Base-by-base conservation (phyloP, 2,329 filamentous ascomycete species). In the Trichoderma citrinoviride region DNA sequence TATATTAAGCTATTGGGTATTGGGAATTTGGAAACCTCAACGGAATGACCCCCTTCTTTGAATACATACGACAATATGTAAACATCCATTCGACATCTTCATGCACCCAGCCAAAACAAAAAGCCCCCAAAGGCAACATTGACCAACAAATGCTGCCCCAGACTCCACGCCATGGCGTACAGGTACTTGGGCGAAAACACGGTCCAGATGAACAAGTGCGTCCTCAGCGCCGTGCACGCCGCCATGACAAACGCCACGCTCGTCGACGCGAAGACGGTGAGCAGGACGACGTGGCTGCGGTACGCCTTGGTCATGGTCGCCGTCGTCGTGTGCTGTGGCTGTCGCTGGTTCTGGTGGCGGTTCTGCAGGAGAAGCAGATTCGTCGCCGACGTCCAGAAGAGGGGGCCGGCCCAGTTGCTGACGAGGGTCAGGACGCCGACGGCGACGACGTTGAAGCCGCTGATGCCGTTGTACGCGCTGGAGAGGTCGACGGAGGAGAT, bases 161-260 rank as follows among this genome's bases (percentile, higher is more conserved):
- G 73, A 67, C 85, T 87, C 96, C 95, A 99, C 15, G 90, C 92
- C 82, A 95, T 90, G 68, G 88, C 91, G 75, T 96, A 99, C 69
- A 99, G 79, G 76, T 93, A 98, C 77, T 98, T 99, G 0, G 95
- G 95, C 68, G 92, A 96, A 77, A 99, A 99, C 12, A 99, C 95
- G 0, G 94, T 98, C 95, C 95, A 99, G 67, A 99, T 93, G 75
- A 99, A 99, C 65, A 99, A 77, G 81, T 99, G 95, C 33, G 91
- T 92, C 69, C 94, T 82, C 73, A 99, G 77, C 7, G 85, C 82
- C 54, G 90, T 93, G 76, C 95, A 99, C 17, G 94, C 93, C 15
- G 84, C 86, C 94, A 98, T 98, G 25, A 97, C 89, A 53, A 87
- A 89, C 3, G 87, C 77, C 61, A 91, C 77, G 68, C 87, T 87